These are phyloP conservation scores for Penicillium fimorum DNA, from an alignment of 495 filamentous ascomycete genomes.

Conservation along the genomic window DNA sequence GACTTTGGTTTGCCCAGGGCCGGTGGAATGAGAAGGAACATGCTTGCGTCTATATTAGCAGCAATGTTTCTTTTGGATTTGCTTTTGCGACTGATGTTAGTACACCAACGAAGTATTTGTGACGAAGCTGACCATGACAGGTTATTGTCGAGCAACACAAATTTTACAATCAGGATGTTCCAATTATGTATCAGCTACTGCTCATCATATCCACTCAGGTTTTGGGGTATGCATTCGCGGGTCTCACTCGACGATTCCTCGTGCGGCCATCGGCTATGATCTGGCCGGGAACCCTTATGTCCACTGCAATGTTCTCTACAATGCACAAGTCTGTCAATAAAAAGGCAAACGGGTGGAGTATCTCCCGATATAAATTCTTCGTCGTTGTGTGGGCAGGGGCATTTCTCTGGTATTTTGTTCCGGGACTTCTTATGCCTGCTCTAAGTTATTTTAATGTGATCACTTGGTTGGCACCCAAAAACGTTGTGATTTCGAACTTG, in stretches of 20 bases:
- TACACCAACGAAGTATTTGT: background rate
- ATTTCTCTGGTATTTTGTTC: conserved; percentile 76
- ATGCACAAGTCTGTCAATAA: conserved; percentile 81
- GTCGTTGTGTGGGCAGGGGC: conserved; percentile 61
- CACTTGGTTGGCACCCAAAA: conserved; percentile 82
- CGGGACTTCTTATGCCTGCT: conserved; percentile 79
- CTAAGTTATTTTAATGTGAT: conserved; percentile 85
- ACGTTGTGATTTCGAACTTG: conserved; percentile 55
- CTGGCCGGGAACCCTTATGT: conserved; percentile 84
- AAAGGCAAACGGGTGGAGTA: conserved; percentile 75
- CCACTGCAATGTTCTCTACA: conserved; percentile 82
- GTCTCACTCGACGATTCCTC: conserved; percentile 70
- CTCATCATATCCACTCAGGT: conserved; percentile 84
- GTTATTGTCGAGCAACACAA: conserved; percentile 80
- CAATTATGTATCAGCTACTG: conserved; percentile 73
- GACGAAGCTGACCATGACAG: conserved; percentile 13
- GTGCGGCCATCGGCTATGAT: conserved; percentile 58
- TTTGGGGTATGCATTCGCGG: conserved; percentile 79
- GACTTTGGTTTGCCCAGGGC: conserved; percentile 76
- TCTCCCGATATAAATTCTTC: conserved; percentile 82
- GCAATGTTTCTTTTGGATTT: conserved; percentile 89
- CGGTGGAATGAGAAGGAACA: conserved; percentile 87
- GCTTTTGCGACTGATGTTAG: conserved; percentile 63
- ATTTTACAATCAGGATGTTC: conserved; percentile 77
- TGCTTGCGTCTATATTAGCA: conserved; percentile 82